A percentile compares a stretch with the other conserved stretches of the same genome.
These are phyloP conservation scores for Hirschfeldia incana DNA, from an alignment of 345 rosid species.

Conservation along the genomic window DNA sequence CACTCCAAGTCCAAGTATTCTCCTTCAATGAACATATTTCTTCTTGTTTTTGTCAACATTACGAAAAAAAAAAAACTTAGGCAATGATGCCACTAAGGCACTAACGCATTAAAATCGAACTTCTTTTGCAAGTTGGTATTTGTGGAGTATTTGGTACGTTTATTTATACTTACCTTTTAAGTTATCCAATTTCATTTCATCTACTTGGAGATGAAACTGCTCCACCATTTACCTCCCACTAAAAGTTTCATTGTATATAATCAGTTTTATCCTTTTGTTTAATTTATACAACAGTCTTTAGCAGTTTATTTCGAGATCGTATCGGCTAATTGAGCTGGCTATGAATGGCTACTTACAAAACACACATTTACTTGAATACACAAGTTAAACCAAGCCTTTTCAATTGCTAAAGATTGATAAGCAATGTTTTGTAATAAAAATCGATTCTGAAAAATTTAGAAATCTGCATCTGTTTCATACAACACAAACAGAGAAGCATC, in stretches of 20 bases:
- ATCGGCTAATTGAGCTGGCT: neutral
- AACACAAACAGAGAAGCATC: constrained; percentile 45
- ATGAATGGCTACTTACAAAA: neutral
- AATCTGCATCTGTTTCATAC: constrained; percentile 15
- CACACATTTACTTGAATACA: constrained; percentile 2
- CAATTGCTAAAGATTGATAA: neutral
- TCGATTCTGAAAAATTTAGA: neutral
- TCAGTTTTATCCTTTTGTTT: neutral
- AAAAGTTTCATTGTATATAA: neutral
- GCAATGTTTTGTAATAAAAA: neutral
- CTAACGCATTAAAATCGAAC: neutral
- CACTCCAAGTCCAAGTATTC: constrained; percentile 23
- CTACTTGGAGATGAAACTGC: constrained; percentile 15
- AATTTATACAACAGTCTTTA: neutral
- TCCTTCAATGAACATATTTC: neutral
- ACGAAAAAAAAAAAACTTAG: neutral
- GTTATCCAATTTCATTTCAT: constrained; percentile 28
- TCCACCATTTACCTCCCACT: constrained; percentile 23
- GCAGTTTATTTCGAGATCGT: neutral
- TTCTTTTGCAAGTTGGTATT: constrained; percentile 17
- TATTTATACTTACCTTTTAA: constrained; percentile 34
- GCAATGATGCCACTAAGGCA: constrained; percentile 28
- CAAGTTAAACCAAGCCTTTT: neutral
- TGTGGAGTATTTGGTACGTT: constrained; percentile 32
- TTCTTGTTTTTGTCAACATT: neutral